phyloP scores from a whole-genome alignment of 768 basidiomycete species.

The Termitomyces sp. region DNA sequence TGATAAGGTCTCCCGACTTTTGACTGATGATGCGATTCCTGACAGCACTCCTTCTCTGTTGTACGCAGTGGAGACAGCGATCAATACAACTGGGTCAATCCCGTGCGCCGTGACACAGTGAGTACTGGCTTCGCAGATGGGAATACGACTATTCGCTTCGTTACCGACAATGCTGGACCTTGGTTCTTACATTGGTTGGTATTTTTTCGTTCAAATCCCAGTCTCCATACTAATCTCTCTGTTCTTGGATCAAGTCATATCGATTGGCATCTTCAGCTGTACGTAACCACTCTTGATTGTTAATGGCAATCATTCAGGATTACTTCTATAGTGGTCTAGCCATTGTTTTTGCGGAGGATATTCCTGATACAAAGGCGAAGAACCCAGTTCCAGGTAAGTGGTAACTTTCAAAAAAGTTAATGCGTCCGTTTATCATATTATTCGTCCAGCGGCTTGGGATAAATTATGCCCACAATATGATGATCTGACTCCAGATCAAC shows the following conservation, averaged over 20 bases:
- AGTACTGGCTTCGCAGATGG: conserved; percentile 27
- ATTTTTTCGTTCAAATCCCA: not conserved
- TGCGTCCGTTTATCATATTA: not conserved
- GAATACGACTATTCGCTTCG: conserved; percentile 40
- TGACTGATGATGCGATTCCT: conserved; percentile 19
- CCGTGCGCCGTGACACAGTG: conserved; percentile 41
- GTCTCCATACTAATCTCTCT: not conserved
- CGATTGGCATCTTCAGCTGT: conserved; percentile 37
- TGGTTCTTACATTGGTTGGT: conserved; percentile 24
- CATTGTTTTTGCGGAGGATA: conserved; percentile 31
- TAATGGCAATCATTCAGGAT: not conserved
- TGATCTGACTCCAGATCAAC: conserved; percentile 5
- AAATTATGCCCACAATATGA: conserved; percentile 29
- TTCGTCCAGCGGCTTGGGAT: conserved; percentile 24
- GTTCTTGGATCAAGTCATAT: conserved; percentile 20
- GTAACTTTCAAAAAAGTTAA: too few species aligned
- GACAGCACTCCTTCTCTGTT: conserved; percentile 27
- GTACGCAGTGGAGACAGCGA: conserved; percentile 28
- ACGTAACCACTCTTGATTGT: conserved; percentile 1
- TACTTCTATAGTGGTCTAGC: conserved; percentile 25
- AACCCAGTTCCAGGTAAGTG: conserved; percentile 20
- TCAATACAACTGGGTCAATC: conserved; percentile 19
- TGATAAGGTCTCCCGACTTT: not conserved
- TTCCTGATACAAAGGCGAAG: conserved; percentile 5
- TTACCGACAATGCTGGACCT: conserved; percentile 11